These are phyloP conservation scores for Niveomyces coronatus DNA, from an alignment of 2,329 filamentous ascomycete genomes.

Conservation along the genomic window DNA sequence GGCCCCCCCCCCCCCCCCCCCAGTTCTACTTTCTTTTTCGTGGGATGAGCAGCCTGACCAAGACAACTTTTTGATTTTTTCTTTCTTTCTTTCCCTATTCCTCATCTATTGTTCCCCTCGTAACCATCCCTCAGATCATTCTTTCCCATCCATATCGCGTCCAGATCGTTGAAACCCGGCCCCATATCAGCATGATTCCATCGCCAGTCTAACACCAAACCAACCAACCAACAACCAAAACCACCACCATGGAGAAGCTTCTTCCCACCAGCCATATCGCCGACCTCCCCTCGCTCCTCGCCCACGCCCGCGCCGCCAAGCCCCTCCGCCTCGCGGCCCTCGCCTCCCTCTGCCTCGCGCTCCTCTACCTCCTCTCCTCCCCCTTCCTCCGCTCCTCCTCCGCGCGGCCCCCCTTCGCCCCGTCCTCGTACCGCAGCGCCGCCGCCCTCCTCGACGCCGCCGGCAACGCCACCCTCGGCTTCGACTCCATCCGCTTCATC, in stretches of 20 bases:
- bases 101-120: too few species aligned
- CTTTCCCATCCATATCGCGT: too few species aligned
- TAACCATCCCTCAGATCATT: too few species aligned
- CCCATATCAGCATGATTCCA: too few species aligned
- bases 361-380: not conserved
- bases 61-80: too few species aligned
- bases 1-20: too few species aligned
- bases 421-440: not conserved
- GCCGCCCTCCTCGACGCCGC: slow-evolving; percentile 11
- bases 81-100: not conserved
- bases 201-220: too few species aligned
- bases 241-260: not conserved
- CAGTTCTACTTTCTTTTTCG: too few species aligned
- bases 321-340: not conserved
- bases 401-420: not conserved
- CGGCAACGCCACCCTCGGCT: slow-evolving; percentile 18
- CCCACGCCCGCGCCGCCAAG: not conserved
- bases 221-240: too few species aligned
- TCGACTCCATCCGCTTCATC: slow-evolving; percentile 12
- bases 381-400: not conserved
- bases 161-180: too few species aligned
- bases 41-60: too few species aligned
- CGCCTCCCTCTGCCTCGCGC: not conserved
- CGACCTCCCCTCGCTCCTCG: not conserved
- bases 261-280: not conserved